phyloP scores from a whole-genome alignment of 495 filamentous ascomycete species.

The Xylaria sp. region DNA sequence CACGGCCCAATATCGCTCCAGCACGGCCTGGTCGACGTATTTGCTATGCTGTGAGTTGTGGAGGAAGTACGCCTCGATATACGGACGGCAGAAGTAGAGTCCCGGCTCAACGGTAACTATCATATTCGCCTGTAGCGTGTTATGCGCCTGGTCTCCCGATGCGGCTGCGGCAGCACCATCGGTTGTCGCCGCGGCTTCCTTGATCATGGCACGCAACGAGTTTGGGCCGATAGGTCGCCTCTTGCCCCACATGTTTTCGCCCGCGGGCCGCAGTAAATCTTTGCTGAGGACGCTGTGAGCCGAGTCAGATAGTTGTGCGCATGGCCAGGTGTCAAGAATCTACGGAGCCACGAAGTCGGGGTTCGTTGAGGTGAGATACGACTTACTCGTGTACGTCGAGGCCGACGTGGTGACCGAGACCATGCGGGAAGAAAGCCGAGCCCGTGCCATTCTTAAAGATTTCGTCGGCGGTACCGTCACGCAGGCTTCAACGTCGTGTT shows the following conservation, averaged over 20 bases:
- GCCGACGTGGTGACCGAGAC: conserved; percentile 86
- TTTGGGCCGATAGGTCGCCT: conserved; percentile 40
- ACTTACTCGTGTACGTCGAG: conserved; percentile 82
- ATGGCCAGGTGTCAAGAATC: background rate
- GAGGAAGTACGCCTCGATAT: conserved; percentile 68
- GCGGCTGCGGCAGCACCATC: background rate
- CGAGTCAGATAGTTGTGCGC: background rate
- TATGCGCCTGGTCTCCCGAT: background rate
- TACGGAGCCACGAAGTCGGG: background rate
- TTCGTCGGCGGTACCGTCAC: conserved; percentile 64
- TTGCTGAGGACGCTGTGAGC: conserved; percentile 38
- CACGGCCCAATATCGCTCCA: conserved; percentile 75
- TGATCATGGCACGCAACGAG: conserved; percentile 43
- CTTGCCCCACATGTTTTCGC: conserved; percentile 44
- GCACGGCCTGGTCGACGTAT: conserved; percentile 76
- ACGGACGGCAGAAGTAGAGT: conserved; percentile 73
- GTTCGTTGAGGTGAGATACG: background rate
- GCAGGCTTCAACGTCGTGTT: conserved; percentile 34
- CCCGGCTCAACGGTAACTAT: conserved; percentile 90
- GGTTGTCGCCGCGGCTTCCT: conserved; percentile 29
- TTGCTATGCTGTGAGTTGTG: conserved; percentile 63
- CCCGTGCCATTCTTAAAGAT: conserved; percentile 72
- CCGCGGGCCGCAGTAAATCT: conserved; percentile 40
- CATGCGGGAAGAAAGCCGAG: conserved; percentile 89
- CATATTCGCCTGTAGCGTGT: conserved; percentile 68